phyloP scores from a whole-genome alignment of 768 basidiomycete species.

The Trametes sanguinea region DNA sequence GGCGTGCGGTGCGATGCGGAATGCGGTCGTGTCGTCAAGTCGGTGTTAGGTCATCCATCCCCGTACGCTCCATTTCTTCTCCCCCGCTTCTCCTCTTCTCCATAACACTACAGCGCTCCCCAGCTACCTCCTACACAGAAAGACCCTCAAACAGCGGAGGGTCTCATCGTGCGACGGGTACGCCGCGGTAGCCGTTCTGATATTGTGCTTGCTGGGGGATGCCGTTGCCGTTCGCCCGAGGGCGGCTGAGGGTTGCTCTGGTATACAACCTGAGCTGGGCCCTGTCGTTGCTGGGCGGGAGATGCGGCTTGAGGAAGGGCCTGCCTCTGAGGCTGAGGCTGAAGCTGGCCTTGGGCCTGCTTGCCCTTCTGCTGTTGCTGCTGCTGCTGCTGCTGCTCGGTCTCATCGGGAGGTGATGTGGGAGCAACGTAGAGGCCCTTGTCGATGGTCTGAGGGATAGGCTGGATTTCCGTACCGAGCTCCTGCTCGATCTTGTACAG shows the following conservation, averaged over 20 bases:
- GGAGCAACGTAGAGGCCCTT: constrained; percentile 93
- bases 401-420: constrained; percentile 41
- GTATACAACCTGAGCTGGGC: constrained; percentile 33
- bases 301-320: constrained; percentile 9
- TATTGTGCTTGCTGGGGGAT: constrained; percentile 27
- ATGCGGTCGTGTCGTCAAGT: constrained; percentile 8
- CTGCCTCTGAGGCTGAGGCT: constrained; percentile 28
- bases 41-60: constrained; percentile 19
- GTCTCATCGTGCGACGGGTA: constrained; percentile 32
- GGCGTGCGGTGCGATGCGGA: constrained; percentile 5
- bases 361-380: constrained; percentile 34
- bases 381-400: constrained; percentile 44
- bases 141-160: neutral
- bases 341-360: constrained; percentile 42
- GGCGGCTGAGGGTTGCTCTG: constrained; percentile 31
- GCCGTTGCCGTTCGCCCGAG: constrained; percentile 32
- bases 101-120: neutral
- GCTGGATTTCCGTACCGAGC: constrained; percentile 95
- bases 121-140: neutral
- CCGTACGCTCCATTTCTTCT: constrained; percentile 10
- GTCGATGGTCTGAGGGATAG: constrained; percentile 91
- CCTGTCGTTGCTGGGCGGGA: constrained; percentile 27
- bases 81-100: neutral
- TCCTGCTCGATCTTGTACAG: constrained; percentile 98
- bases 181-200: constrained; percentile 32